Evolutionary conservation across 495 filamentous ascomycete species (phyloP).

Genomic region (Penicillium egyptiacum): DNA sequence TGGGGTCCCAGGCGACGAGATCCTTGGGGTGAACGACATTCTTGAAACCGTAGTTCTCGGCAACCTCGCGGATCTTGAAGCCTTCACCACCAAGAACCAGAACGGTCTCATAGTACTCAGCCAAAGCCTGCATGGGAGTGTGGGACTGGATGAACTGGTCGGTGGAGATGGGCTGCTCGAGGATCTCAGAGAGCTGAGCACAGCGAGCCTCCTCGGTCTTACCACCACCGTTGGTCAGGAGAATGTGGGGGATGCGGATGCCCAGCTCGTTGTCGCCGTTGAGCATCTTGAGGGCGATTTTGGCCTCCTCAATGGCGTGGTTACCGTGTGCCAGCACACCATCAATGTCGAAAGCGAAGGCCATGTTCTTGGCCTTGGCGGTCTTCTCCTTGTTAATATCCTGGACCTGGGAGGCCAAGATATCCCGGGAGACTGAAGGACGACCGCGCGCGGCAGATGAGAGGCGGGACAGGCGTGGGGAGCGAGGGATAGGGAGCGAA

Average conservation of each 20-base stretch:
- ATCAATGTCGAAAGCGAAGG: conserved; percentile 92
- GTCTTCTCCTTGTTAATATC: conserved; percentile 70
- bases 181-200: conserved; percentile 69
- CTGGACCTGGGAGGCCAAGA: conserved; percentile 71
- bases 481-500: conserved; percentile 71
- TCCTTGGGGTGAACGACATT: conserved; percentile 88
- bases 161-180: conserved; percentile 71
- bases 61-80: conserved; percentile 81
- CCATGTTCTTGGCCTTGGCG: conserved; percentile 64
- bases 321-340: conserved; percentile 83
- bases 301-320: conserved; percentile 74
- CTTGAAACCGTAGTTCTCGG: conserved; percentile 85
- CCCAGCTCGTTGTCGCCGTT: conserved; percentile 86
- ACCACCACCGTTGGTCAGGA: conserved; percentile 91
- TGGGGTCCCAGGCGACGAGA: conserved; percentile 80
- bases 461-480: conserved; percentile 67
- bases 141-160: conserved; percentile 94
- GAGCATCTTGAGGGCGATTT: conserved; percentile 79
- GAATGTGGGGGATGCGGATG: conserved; percentile 86
- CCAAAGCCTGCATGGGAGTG: conserved; percentile 89
- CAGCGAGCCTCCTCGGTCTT: conserved; percentile 85
- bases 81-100: conserved; percentile 87
- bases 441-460: conserved; percentile 51
- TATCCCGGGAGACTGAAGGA: conserved; percentile 60
- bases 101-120: conserved; percentile 77